Conservation (phyloP, 768 basidiomycete genomes). For the Tricholoma furcatifolium region DNA sequence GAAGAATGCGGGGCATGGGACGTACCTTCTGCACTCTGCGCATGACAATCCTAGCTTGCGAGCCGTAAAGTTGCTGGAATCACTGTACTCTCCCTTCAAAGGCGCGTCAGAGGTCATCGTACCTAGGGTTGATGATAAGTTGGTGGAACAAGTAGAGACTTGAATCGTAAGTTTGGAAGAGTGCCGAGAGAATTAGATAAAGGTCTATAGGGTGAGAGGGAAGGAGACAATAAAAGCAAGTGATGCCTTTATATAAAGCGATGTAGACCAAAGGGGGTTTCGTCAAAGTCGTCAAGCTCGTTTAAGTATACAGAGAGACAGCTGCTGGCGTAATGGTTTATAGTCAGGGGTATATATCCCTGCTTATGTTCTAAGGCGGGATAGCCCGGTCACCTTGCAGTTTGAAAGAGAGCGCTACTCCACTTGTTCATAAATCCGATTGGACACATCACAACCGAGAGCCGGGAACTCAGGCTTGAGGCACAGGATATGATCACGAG, state of each 20-base stretch:
- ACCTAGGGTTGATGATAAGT: not conserved
- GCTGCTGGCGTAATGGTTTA: not conserved
- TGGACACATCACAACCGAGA: not conserved
- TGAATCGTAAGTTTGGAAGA: not conserved
- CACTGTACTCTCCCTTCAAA: conserved; percentile 10
- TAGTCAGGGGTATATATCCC: not conserved
- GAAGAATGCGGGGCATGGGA: not conserved
- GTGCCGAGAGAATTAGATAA: not conserved
- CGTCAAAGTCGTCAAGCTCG: not conserved
- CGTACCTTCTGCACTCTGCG: conserved; percentile 51
- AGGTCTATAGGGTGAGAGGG: not conserved
- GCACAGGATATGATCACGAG: not conserved
- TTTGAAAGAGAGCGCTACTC: not conserved
- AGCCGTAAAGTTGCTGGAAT: conserved; percentile 13
- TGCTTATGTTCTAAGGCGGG: conserved; percentile 5
- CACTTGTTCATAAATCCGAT: not conserved
- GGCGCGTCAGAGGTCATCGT: conserved; percentile 13
- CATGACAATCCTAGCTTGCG: conserved; percentile 46
- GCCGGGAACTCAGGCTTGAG: not conserved
- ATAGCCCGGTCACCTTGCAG: conserved; percentile 8
- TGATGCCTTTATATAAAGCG: not conserved
- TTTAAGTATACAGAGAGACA: not conserved
- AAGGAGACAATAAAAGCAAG: not conserved
- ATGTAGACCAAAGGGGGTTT: not conserved
- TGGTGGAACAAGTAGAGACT: not conserved